Conservation (phyloP, 139 green algal species). For the Chlorella sp. region DNA sequence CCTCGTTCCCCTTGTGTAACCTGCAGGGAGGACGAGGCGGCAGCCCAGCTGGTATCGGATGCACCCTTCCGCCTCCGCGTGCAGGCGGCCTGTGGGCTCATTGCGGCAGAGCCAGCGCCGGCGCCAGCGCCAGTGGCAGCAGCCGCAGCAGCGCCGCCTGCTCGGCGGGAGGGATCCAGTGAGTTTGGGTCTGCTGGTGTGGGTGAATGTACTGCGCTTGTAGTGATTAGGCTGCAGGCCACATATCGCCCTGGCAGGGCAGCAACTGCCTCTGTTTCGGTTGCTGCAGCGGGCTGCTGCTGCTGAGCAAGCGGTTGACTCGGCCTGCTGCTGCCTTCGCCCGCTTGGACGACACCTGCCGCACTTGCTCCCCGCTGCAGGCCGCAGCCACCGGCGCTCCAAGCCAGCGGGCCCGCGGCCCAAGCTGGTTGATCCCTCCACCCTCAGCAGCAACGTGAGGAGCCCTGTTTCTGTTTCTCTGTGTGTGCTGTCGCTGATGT, state of each 20-base stretch:
- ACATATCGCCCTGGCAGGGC: no score
- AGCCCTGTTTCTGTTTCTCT: background rate
- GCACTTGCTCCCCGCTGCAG: no score
- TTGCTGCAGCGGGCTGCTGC: no score
- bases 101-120: background rate
- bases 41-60: slow-evolving; percentile 59
- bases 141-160: background rate
- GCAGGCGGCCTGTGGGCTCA: background rate
- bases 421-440: slow-evolving; percentile 48
- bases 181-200: no score
- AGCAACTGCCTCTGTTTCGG: no score
- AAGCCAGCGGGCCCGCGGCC: slow-evolving; percentile 47
- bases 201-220: no score
- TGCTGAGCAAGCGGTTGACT: no score
- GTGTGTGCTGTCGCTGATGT: background rate
- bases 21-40: slow-evolving; percentile 74
- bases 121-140: background rate
- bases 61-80: slow-evolving; percentile 54
- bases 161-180: no score
- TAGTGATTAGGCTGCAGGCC: no score
- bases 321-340: no score
- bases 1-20: background rate
- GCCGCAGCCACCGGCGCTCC: background rate
- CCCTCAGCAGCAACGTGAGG: slow-evolving; percentile 33
- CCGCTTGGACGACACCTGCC: no score